These are phyloP conservation scores for Bipolaris cookei DNA, from an alignment of 2,329 filamentous ascomycete species.

Conservation along the genomic window DNA sequence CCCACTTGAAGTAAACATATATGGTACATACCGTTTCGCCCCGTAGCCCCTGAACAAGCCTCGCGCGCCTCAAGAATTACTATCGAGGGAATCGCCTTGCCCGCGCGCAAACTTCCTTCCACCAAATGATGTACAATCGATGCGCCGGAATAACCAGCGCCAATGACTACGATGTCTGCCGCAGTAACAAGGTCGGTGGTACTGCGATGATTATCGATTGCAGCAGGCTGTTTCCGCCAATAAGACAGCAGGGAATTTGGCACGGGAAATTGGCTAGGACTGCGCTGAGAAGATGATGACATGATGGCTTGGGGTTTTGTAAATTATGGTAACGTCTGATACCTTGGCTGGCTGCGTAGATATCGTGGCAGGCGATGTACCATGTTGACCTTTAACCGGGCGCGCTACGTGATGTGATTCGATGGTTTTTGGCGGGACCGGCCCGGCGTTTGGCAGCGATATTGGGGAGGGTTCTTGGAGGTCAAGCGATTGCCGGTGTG, in stretches of 20 bases:
- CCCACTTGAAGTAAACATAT: too few relatives aligned
- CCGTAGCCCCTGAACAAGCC: constrained; percentile 61
- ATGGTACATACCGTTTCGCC: constrained; percentile 56
- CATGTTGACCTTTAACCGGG: background rate
- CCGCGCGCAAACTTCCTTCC: constrained; percentile 5
- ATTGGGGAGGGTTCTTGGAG: too few relatives aligned
- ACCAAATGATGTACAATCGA: constrained; percentile 20
- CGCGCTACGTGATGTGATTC: background rate
- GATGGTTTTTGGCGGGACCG: background rate
- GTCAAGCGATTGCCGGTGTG: too few relatives aligned
- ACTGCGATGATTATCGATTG: constrained; percentile 21
- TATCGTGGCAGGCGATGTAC: background rate
- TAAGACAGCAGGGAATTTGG: constrained; percentile 14
- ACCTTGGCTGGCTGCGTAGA: background rate
- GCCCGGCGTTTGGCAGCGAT: background rate
- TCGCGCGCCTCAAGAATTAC: constrained; percentile 57
- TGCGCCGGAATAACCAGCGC: constrained; percentile 22
- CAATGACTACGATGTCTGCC: constrained; percentile 20
- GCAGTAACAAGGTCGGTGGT: constrained; percentile 7
- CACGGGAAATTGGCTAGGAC: constrained; percentile 9
- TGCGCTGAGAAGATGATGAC: background rate
- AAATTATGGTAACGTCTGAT: background rate
- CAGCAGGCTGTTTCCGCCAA: constrained; percentile 13
- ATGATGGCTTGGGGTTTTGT: background rate
- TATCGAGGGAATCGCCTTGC: constrained; percentile 15